Percentiles rank a stretch among this genome's conserved stretches.
These are phyloP conservation scores for Pachysolen tannophilus DNA, from an alignment of 805 yeast genomes.

Conservation along the genomic window DNA sequence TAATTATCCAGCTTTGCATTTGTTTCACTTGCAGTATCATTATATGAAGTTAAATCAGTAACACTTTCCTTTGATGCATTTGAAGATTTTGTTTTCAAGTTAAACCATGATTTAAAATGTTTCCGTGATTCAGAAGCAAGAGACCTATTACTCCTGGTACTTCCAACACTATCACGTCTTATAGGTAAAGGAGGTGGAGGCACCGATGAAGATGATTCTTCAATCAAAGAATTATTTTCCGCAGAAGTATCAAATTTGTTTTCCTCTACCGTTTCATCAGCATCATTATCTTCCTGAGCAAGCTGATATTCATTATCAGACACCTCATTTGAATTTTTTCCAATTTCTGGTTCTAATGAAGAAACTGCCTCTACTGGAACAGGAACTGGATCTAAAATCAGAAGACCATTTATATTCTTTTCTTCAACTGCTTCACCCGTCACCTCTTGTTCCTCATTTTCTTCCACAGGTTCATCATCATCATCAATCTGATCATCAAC, in stretches of 20 bases:
- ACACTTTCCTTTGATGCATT: conserved; percentile 2
- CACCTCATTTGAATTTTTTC: not conserved
- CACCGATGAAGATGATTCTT: conserved; percentile 3
- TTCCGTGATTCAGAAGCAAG: conserved; percentile 1
- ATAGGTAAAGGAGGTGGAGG: conserved; percentile 4
- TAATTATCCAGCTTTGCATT: conserved; percentile 29
- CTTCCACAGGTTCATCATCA: conserved; percentile 12
- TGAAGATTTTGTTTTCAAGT: conserved; percentile 5
- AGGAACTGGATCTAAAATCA: not conserved
- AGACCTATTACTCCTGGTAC: conserved; percentile 1
- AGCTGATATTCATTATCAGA: not conserved
- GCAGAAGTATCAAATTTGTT: not conserved
- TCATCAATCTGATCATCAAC: conserved; percentile 17
- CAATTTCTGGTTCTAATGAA: not conserved
- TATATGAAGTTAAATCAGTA: conserved; percentile 1
- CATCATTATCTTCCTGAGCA: not conserved
- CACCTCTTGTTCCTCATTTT: conserved; percentile 10
- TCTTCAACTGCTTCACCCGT: conserved; percentile 5
- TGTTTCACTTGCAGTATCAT: conserved; percentile 2
- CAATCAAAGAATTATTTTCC: conserved; percentile 15
- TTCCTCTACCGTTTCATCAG: not conserved
- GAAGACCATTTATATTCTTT: not conserved
- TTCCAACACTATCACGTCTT: conserved; percentile 5
- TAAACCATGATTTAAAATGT: conserved; percentile 7
- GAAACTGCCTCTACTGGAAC: not conserved